A percentile compares a stretch with the other conserved stretches of the same genome.
Conservation (phyloP, 2,329 filamentous ascomycete genomes). For the Fusarium sp. region DNA sequence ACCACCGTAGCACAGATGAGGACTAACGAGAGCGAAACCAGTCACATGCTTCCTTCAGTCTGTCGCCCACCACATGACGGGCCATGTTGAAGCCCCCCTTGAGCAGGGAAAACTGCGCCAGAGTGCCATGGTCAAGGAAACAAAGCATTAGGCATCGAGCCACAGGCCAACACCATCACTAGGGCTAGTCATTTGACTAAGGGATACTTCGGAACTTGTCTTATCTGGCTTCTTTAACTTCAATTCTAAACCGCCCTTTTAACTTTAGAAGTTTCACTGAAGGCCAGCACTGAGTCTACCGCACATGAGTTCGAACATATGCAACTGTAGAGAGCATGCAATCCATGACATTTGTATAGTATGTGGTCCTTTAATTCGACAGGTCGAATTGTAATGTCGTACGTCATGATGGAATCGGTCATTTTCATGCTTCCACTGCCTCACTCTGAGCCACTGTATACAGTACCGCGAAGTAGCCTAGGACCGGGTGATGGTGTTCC, state of each 20-base stretch:
- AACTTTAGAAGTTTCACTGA: no score
- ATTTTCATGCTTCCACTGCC: background rate
- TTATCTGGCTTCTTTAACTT: no score
- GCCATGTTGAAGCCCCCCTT: background rate
- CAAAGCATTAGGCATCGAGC: background rate
- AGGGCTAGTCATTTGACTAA: background rate
- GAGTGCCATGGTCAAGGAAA: background rate
- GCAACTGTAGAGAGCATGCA: background rate
- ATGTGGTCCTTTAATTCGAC: background rate
- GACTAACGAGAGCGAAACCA: background rate
- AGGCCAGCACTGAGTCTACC: no score
- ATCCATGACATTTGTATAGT: background rate
- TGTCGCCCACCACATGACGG: background rate
- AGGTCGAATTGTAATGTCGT: background rate
- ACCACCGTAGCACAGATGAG: no score
- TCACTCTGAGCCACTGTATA: background rate
- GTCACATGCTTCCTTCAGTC: slow-evolving; percentile 4
- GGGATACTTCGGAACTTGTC: no score
- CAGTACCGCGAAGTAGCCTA: background rate
- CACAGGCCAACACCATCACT: background rate
- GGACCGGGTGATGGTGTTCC: background rate
- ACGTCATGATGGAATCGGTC: background rate
- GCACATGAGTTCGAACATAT: background rate
- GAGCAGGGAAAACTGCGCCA: background rate
- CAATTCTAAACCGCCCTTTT: no score